Base-by-base conservation (phyloP, 2,329 filamentous ascomycete genomes). In the Blumeria graminis region DNA sequence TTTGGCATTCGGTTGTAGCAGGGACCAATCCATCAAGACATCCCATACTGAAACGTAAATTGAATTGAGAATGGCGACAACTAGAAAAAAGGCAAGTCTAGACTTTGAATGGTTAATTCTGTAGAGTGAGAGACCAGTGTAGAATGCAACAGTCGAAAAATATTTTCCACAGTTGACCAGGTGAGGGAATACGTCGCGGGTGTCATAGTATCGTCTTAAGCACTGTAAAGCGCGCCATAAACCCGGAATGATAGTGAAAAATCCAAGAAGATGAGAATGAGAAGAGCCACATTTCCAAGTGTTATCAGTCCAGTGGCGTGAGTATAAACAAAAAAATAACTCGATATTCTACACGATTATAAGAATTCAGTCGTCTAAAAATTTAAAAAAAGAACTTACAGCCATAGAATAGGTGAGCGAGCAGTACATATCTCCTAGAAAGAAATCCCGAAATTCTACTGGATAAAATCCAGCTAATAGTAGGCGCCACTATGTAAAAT, bases 381-480 rank as follows among this genome's bases (percentile, higher is more conserved):
- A n/a, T 10, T 3, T 11, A n/a, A 2, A 5, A 5, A 28, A 32
- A 3, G 32, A 6, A 77, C 84, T 71, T 74, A 90, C 86, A 59
- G 86, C 83, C 69, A 86, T 86, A 14, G 83, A 77, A 68, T 98
- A 98, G 6, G 89, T 94, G 57, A 94, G 74, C 2, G 92, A 96
- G 69, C 90, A 96, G 68, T 94, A 94, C 74, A 96, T 95, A 67
- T 98, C 92, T 55, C 92, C 92, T 0, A 96, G 76, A 69, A 95
- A 96, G 70, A 98, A 96, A 69, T 98, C 92, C 57, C 89, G 80
- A 67, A 96, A 98, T 67, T 96, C 90, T 54, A 98, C 92, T 1
- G 87, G 87, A 64, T 93, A 95, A 18, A 94, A 67, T 3, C 89
- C 89, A 13, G 90, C 86, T 53, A 90, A 76, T 56, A 93, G 71